phyloP scores from a whole-genome alignment of 1,284 basidiomycete genomes.

The Marasmius fiardii region DNA sequence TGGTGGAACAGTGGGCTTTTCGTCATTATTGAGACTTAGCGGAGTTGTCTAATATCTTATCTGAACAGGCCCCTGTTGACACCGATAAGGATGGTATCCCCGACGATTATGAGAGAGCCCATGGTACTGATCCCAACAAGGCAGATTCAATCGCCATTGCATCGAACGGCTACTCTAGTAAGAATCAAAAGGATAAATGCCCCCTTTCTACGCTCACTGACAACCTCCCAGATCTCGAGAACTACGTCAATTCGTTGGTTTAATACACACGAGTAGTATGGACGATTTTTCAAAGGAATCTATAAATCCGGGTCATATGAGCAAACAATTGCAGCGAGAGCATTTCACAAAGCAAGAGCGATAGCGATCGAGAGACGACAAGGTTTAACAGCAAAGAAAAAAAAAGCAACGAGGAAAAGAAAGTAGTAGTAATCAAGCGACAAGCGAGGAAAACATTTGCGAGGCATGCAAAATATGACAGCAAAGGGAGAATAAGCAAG shows the following conservation, averaged over 20 bases:
- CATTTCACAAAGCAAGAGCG: background rate
- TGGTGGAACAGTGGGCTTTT: constrained; percentile 26
- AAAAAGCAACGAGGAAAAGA: background rate
- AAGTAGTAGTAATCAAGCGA: background rate
- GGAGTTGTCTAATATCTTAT: background rate
- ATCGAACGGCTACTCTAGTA: constrained; percentile 33
- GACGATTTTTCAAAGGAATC: too few species aligned
- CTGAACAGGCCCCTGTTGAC: constrained; percentile 25
- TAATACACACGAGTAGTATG: background rate
- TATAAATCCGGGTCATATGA: background rate
- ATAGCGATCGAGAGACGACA: background rate
- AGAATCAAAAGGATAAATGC: constrained; percentile 13
- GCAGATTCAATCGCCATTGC: constrained; percentile 30
- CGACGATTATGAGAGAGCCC: constrained; percentile 29
- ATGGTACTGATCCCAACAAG: constrained; percentile 29
- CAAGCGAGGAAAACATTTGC: background rate
- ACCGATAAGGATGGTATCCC: constrained; percentile 33
- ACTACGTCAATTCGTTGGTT: constrained; percentile 1
- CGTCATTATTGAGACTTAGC: background rate
- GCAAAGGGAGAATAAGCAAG: background rate
- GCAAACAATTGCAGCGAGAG: background rate
- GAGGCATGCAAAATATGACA: background rate
- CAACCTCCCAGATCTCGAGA: background rate
- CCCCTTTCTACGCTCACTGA: background rate
- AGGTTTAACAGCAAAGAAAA: background rate